phyloP scores from a whole-genome alignment of 495 filamentous ascomycete species.

The Talaromyces liani region DNA sequence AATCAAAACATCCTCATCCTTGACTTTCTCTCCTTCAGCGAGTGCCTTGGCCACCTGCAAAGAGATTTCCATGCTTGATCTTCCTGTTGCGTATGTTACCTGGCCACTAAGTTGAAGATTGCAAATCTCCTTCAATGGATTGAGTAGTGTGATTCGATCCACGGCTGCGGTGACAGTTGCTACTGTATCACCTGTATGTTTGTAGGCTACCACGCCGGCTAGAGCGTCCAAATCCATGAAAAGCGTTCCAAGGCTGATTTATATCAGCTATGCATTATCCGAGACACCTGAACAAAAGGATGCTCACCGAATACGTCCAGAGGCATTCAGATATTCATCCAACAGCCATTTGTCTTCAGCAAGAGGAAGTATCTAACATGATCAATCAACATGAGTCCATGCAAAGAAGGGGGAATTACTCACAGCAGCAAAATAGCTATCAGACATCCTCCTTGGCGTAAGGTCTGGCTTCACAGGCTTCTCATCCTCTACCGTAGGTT shows the following conservation, averaged over 20 bases:
- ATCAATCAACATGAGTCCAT: neutral
- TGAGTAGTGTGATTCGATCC: slow-evolving; percentile 70
- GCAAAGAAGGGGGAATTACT: slow-evolving; percentile 13
- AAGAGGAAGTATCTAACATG: slow-evolving; percentile 52
- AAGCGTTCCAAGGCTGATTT: slow-evolving; percentile 54
- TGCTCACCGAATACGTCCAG: slow-evolving; percentile 52
- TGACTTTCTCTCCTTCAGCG: slow-evolving; percentile 48
- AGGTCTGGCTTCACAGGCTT: slow-evolving; percentile 34
- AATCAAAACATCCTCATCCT: slow-evolving; percentile 62
- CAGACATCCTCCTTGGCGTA: slow-evolving; percentile 56
- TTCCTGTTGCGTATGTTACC: slow-evolving; percentile 73
- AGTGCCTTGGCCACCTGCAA: slow-evolving; percentile 62
- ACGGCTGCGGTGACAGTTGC: slow-evolving; percentile 78
- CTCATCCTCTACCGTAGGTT: neutral
- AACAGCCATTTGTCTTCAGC: slow-evolving; percentile 64
- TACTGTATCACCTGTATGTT: slow-evolving; percentile 70
- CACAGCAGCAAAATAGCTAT: slow-evolving; percentile 58
- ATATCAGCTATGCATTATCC: neutral
- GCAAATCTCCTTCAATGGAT: slow-evolving; percentile 69
- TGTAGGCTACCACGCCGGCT: slow-evolving; percentile 73
- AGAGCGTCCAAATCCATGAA: slow-evolving; percentile 81
- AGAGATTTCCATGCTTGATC: slow-evolving; percentile 75
- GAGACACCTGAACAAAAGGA: neutral
- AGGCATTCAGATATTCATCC: slow-evolving; percentile 61
- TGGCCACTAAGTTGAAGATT: slow-evolving; percentile 74